Evolutionary conservation across 2,329 filamentous ascomycete genomes (phyloP), one percentile per base, ranked within the genome.

Genomic region (Cladobotryum mycophilum): DNA sequence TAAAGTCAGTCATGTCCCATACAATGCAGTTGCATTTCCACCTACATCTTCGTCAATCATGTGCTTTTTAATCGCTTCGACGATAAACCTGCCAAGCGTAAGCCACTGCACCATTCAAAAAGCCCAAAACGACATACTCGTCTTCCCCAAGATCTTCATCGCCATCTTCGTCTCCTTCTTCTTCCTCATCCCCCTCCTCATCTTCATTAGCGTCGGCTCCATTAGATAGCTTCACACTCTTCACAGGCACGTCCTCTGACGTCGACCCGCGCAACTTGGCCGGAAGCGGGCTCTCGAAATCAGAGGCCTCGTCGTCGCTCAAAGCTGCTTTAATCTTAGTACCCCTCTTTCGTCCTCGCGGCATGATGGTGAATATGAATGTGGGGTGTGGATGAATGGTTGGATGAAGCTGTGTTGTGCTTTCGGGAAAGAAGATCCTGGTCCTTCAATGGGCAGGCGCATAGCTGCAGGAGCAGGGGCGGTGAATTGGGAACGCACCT

Each of bases 61-160:
- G 67, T 92, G 88, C 33, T 71, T 75, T 42, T 84, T 63, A 58
- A 93, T 90, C 59, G 81, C 79, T 63, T 92, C 86, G 4, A 93
- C 87, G 13, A 88, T 78, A 60, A 79, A 91, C 61, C 85, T 88
- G 56, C 42, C n/a, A 22, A 1, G 11, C 15, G 33, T 52, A 8
- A 54, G 47, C 25, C 15, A 40, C 55, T 12, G 25, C 4, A 11
- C 15, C 17, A 48, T 51, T 60, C 58, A 64, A 64, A 51, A 57
- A 37, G 59, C 57, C 2, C 63, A 59, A 48, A 2, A 63, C 70
- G 41, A 74, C 80, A 17, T 64, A 64, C 15, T 70, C 62, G 14
- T 67, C 64, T 33, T 75, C 58, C 35, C 66, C 62, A n/a, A 67
- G 63, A 5, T 68, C 70, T 1, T 64, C 66, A 0, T 67, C 66